Percentiles rank a stretch among this genome's conserved stretches.
phyloP scores from a whole-genome alignment of 352 stramenopile species.

The Lagenidium giganteum region DNA sequence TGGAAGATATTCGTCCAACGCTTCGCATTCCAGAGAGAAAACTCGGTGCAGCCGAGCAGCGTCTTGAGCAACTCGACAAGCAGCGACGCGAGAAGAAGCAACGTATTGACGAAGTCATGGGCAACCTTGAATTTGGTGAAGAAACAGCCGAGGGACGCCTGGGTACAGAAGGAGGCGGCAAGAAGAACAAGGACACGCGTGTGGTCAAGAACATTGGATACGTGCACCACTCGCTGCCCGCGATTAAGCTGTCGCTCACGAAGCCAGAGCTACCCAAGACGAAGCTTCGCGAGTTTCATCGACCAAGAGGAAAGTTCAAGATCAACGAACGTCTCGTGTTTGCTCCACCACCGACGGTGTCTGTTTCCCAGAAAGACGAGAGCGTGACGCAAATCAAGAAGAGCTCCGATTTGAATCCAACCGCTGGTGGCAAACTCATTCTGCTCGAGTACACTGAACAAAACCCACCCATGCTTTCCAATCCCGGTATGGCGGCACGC shows the following conservation, averaged over 20 bases:
- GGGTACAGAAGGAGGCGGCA: constrained; percentile 52
- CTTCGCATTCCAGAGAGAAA: constrained; percentile 67
- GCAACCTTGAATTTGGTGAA: constrained; percentile 58
- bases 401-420: constrained; percentile 66
- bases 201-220: constrained; percentile 76
- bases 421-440: constrained; percentile 64
- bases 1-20: constrained; percentile 61
- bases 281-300: constrained; percentile 64
- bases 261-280: constrained; percentile 67
- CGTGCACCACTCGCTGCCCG: constrained; percentile 65
- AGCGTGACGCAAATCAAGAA: constrained; percentile 77
- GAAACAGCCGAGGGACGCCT: constrained; percentile 53
- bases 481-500: constrained; percentile 63
- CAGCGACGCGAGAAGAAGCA: constrained; percentile 66
- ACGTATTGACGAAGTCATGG: constrained; percentile 71
- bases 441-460: constrained; percentile 75
- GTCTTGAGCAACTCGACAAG: constrained; percentile 54
- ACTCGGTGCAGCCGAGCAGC: constrained; percentile 56
- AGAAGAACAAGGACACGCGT: constrained; percentile 68
- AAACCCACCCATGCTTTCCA: constrained; percentile 61
- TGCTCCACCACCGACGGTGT: constrained; percentile 24
- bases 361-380: constrained; percentile 47
- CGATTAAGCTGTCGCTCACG: constrained; percentile 72
- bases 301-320: constrained; percentile 72
- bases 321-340: constrained; percentile 59